phyloP scores from a whole-genome alignment of 176 grass and related monocot genomes.

The Ananas comosus region DNA sequence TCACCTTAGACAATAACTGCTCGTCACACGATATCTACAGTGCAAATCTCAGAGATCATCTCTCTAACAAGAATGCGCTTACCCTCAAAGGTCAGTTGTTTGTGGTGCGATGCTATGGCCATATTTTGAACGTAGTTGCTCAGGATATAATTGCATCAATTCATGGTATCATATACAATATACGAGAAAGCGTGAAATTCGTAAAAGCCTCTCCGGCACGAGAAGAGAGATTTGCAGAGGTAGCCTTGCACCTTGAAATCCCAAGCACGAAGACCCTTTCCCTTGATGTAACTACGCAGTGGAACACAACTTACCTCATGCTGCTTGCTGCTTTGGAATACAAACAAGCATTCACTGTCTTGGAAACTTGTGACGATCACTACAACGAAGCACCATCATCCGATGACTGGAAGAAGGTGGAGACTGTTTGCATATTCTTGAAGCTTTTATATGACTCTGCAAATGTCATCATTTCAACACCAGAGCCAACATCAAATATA shows the following conservation, averaged over 20 bases:
- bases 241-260: conserved; percentile 32
- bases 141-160: conserved; percentile 39
- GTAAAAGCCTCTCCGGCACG: conserved; percentile 26
- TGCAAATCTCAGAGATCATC: conserved; percentile 32
- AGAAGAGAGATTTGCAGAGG: conserved; percentile 34
- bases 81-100: conserved; percentile 31
- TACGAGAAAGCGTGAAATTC: conserved; percentile 59
- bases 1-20: conserved; percentile 37
- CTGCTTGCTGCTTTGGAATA: conserved; percentile 45
- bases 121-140: conserved; percentile 35
- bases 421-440: conserved; percentile 32
- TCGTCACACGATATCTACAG: conserved; percentile 47
- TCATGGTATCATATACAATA: conserved; percentile 34
- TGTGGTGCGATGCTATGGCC: conserved; percentile 43
- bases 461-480: conserved; percentile 17
- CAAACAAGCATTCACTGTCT: conserved; percentile 34
- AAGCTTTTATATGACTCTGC: conserved; percentile 38
- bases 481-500: conserved; percentile 33
- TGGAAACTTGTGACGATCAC: conserved; percentile 34
- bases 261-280: conserved; percentile 26
- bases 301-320: conserved; percentile 50
- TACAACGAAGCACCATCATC: conserved; percentile 33
- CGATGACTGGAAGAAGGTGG: conserved; percentile 46
- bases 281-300: conserved; percentile 42
- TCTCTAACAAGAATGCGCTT: conserved; percentile 25